These are phyloP conservation scores for Herpetospermum pedunculosum DNA, from an alignment of 306 rosid genomes.

Conservation along the genomic window DNA sequence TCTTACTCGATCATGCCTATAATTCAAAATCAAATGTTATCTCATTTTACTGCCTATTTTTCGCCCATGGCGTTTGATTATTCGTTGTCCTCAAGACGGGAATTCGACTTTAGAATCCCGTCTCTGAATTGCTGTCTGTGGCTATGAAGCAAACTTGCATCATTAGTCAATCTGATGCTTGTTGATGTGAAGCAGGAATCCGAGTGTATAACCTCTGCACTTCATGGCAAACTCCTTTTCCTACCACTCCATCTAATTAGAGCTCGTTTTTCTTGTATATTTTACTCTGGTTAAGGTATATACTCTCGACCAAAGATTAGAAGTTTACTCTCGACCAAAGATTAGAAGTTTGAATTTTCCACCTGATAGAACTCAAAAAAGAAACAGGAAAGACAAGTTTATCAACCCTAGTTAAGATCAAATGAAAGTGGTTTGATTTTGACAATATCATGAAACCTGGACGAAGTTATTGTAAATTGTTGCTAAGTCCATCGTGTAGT, in stretches of 20 bases:
- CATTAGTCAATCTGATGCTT: background rate
- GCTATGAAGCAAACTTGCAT: background rate
- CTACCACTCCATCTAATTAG: background rate
- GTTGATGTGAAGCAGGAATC: background rate
- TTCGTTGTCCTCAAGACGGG: background rate
- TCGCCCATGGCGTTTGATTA: background rate
- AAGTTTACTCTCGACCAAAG: too few relatives aligned
- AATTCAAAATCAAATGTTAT: slow-evolving; percentile 8
- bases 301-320: too few relatives aligned
- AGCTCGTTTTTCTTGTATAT: too few relatives aligned
- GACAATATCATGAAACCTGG: too few relatives aligned
- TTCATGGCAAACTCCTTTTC: background rate
- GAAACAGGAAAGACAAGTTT: too few relatives aligned
- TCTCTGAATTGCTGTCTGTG: background rate
- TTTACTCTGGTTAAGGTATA: too few relatives aligned
- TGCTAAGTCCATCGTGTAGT: too few relatives aligned
- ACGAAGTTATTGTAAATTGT: too few relatives aligned
- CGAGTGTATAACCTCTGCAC: background rate
- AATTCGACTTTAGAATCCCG: background rate
- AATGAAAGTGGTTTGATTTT: too few relatives aligned
- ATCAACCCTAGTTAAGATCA: too few relatives aligned
- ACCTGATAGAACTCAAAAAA: too few relatives aligned
- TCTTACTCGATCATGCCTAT: slow-evolving; percentile 19
- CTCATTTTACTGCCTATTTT: background rate
- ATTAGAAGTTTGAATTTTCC: too few relatives aligned